Base-by-base conservation (phyloP, 148 eudicot species). In the Heliosperma pusillum region DNA sequence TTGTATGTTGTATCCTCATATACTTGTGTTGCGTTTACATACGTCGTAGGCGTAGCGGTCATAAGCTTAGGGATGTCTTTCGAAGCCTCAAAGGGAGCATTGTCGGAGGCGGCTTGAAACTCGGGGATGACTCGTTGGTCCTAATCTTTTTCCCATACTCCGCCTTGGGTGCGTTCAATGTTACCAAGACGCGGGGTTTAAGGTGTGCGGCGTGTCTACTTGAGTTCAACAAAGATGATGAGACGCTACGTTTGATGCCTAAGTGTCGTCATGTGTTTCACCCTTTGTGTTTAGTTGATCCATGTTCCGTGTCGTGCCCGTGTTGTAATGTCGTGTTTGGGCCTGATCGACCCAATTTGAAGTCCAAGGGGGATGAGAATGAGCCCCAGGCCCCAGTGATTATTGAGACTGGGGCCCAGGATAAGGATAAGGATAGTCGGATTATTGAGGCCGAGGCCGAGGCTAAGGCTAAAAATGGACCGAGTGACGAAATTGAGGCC, bases 261-360 rank as follows among this genome's bases (percentile, higher is more conserved):
- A 80, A 59, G 20, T 86, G 86, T 53, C 76, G 80, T 69, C 86
- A 86, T 66, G 89, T 86, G 64, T 84, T 80, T 75, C 87, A 87
- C 59, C 82, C 84, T 25, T 76, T 57, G 55, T 85, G 90, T 66
- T 73, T 86, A 2, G 53, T 44, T 11, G 72, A 78, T 80, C 84
- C 67, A 64, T 81, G 66, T 79, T 83, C 83, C 62, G 77, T 8
- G 22, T 75, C 20, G 40, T 66, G 82, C 69, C 42, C 86, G 36
- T 36, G 29, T 50, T 79, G 81, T 22, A 24, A 20, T 44, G 53
- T 25, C 45, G n/a, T 10, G n/a, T 52, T 40, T 24, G 61, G 27
- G 15, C 21, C 1, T 4, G 29, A 5, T 20, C 44, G 69, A 16
- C 5, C 59, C 47, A 53, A 15, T 21, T 47, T 10, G 29, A 13